Percentiles rank a stretch among this genome's conserved stretches.
phyloP scores from a whole-genome alignment of 495 filamentous ascomycete genomes.

The Jackrogersella multiformis region DNA sequence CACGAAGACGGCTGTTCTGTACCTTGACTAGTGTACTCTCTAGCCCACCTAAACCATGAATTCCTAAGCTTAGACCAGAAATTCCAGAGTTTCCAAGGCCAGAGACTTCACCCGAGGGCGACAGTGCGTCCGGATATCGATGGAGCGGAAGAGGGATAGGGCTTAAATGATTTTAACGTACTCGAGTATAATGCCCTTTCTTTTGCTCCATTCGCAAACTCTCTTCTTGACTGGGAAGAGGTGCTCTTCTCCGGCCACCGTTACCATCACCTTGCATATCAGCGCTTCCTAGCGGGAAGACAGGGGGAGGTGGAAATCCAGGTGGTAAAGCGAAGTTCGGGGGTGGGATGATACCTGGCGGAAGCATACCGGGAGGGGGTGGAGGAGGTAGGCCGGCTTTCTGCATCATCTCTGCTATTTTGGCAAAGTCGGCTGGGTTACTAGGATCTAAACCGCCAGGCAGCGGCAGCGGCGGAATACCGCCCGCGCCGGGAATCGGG shows the following conservation, averaged over 20 bases:
- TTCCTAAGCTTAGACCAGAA: neutral
- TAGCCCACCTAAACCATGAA: neutral
- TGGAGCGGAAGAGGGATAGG: neutral
- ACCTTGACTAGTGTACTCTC: neutral
- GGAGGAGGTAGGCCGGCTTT: slow-evolving; percentile 61
- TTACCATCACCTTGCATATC: slow-evolving; percentile 40
- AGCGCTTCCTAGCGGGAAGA: slow-evolving; percentile 24
- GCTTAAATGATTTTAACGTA: slow-evolving; percentile 49
- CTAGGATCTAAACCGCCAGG: slow-evolving; percentile 63
- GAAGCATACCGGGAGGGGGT: slow-evolving; percentile 55
- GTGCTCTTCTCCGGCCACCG: slow-evolving; percentile 62
- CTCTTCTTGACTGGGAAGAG: slow-evolving; percentile 84
- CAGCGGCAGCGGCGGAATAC: slow-evolving; percentile 58
- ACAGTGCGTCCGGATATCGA: neutral
- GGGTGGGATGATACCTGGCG: slow-evolving; percentile 61
- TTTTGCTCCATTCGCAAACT: slow-evolving; percentile 79
- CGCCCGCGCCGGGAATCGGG: slow-evolving; percentile 56
- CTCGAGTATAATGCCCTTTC: slow-evolving; percentile 67
- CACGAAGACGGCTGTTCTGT: neutral
- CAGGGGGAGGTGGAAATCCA: slow-evolving; percentile 59
- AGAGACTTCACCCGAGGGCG: neutral
- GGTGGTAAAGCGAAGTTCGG: slow-evolving; percentile 62
- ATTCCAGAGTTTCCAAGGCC: neutral
- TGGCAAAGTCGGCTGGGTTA: slow-evolving; percentile 72
- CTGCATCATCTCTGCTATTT: slow-evolving; percentile 70